Conservation (phyloP, 305 asterid genomes). For the Euphrasia arctica region DNA sequence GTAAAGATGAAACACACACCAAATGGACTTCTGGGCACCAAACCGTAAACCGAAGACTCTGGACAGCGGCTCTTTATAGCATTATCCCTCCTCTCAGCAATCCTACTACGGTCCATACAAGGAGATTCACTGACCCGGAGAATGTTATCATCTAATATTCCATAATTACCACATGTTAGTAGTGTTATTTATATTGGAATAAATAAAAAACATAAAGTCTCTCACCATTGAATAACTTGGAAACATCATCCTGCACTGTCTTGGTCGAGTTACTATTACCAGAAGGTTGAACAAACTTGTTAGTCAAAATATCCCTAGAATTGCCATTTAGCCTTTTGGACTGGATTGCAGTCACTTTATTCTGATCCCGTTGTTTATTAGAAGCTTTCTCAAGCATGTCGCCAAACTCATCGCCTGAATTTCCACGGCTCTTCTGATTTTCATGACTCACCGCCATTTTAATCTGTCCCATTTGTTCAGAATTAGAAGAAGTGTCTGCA, state of each 20-base stretch:
- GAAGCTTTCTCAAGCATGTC: slow-evolving; percentile 18
- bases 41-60: slow-evolving; percentile 22
- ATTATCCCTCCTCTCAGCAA: slow-evolving; percentile 18
- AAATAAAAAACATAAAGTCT: slow-evolving; percentile 10
- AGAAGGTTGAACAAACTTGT: slow-evolving; percentile 14
- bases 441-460: not conserved
- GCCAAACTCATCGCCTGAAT: not conserved
- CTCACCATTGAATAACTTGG: slow-evolving; percentile 25
- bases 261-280: slow-evolving; percentile 16
- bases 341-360: slow-evolving; percentile 11
- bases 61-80: slow-evolving; percentile 3
- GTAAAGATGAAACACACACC: slow-evolving; percentile 21
- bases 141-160: slow-evolving; percentile 11
- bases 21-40: slow-evolving; percentile 15
- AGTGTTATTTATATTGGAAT: not conserved
- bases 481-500: not conserved
- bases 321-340: slow-evolving; percentile 6
- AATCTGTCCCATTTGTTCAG: not conserved
- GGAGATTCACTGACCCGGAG: slow-evolving; percentile 9
- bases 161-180: slow-evolving; percentile 18
- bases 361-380: slow-evolving; percentile 6
- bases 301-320: slow-evolving; percentile 4
- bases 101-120: slow-evolving; percentile 18
- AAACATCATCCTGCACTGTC: slow-evolving; percentile 15
- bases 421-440: slow-evolving; percentile 1